Percentiles rank a stretch among this genome's conserved stretches.
Conservation (phyloP, 805 yeast species). For the Yarrowia sp. region DNA sequence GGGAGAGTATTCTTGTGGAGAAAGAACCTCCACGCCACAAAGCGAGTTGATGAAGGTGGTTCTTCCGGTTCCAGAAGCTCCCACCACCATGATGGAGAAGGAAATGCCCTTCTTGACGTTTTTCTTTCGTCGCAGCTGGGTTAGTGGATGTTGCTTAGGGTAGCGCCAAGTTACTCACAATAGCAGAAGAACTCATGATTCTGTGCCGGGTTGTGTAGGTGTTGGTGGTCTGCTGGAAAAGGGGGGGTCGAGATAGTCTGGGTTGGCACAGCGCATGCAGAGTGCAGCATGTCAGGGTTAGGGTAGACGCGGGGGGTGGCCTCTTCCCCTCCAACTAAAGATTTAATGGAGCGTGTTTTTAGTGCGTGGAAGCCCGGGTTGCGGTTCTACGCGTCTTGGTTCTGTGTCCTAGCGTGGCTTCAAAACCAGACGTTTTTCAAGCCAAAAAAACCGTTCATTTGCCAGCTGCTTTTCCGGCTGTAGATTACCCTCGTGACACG, state of each 20-base stretch:
- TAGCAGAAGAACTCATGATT: conserved; percentile 20
- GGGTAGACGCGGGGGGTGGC: no score
- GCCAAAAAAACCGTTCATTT: background rate
- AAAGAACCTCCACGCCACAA: conserved; percentile 40
- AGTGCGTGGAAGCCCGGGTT: background rate
- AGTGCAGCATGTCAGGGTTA: background rate
- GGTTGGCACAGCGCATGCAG: background rate
- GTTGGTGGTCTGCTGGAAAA: background rate
- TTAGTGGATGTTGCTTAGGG: background rate
- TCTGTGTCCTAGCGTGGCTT: background rate
- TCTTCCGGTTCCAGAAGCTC: conserved; percentile 72
- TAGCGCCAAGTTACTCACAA: background rate
- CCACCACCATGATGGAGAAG: conserved; percentile 66
- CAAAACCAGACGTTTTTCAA: background rate
- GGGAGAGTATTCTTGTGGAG: conserved; percentile 17
- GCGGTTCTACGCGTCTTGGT: background rate
- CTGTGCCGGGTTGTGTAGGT: background rate
- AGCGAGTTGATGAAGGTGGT: conserved; percentile 68
- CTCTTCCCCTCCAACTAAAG: no score
- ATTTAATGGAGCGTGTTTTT: background rate
- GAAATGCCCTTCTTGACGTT: conserved; percentile 60
- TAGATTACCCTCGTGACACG: background rate
- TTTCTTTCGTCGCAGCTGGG: conserved; percentile 49
- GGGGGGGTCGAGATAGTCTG: background rate
- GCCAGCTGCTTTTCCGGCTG: no score